Evolutionary conservation across 192 early-diverging fungal species (phyloP), one percentile per base, ranked within the genome.

Genomic region (Geosiphon pyriformis): DNA sequence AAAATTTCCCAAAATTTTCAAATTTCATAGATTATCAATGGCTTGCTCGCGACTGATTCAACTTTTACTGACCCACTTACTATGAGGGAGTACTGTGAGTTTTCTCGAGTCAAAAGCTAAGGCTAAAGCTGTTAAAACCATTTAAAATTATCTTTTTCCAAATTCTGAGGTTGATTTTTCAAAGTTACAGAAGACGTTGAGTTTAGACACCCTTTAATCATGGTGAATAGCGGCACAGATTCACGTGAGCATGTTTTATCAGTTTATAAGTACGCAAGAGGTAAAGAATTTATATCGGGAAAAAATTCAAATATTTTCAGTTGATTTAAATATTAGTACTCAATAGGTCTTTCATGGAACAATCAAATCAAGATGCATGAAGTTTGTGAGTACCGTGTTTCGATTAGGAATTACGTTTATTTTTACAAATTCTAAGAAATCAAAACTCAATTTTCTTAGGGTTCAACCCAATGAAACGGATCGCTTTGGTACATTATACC

Each of bases 161-260:
- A 42, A 42, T 42, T 42, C 15, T 42, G 15, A 42, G 15, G 15
- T 42, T 10, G 6, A 10, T 42, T 55, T 4, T 55, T 55, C 12
- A 55, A 11, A 55, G 53, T 55, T 23, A 55, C 53, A 10, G 20
- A 20, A 29, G 53, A 55, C 20, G 53, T 55, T 1, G 53, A 55
- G 25, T 55, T 55, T 29, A 12, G 53, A 23, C 53, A 55, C 2
- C 53, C 53, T 10, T 29, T 55, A 1, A 23, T 55, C 53, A 23
- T 55, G 20, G 27, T 55, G 20, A 20, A 55, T 11, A 55, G 53
- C 23, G 27, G 23, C 27, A 11, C 2, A 23, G 23, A 55, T 55
- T 55, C 53, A 22, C 53, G 53, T 10, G 27, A 55, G 20, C 12
- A 55, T 20, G 11, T 55, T 12, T 55, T 55, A 26, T 55, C 53